phyloP scores from a whole-genome alignment of 768 basidiomycete species.

The Trametopsis cervina region DNA sequence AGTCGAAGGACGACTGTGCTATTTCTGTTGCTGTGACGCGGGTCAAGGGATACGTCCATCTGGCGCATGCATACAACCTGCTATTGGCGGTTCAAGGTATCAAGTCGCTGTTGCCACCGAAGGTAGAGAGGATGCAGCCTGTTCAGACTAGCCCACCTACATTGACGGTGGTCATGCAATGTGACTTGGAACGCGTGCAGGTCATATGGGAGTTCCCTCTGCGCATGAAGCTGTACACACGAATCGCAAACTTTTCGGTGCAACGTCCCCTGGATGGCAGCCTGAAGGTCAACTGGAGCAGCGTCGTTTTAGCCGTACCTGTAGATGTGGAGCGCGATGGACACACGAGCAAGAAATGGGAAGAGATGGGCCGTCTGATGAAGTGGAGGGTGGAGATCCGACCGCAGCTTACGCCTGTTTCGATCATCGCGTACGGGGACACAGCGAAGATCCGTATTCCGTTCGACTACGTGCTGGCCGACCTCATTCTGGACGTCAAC shows the following conservation, averaged over 20 bases:
- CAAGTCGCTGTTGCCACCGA: slow-evolving; percentile 29
- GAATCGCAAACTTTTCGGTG: slow-evolving; percentile 20
- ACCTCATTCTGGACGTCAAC: slow-evolving; percentile 65
- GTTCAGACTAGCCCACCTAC: slow-evolving; percentile 16
- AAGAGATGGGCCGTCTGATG: slow-evolving; percentile 60
- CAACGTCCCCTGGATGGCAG: slow-evolving; percentile 16
- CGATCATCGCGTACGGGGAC: slow-evolving; percentile 49
- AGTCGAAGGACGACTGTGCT: slow-evolving; percentile 35
- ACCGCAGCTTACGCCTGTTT: slow-evolving; percentile 26
- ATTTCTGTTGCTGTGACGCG: slow-evolving; percentile 45
- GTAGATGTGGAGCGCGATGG: slow-evolving; percentile 35
- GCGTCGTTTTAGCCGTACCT: slow-evolving; percentile 50
- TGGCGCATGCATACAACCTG: slow-evolving; percentile 63
- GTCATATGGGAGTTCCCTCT: slow-evolving; percentile 38
- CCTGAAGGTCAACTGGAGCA: slow-evolving; percentile 32
- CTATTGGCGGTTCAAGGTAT: slow-evolving; percentile 57
- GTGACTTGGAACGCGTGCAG: slow-evolving; percentile 40
- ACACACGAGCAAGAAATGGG: slow-evolving; percentile 48
- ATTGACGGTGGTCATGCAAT: slow-evolving; percentile 16
- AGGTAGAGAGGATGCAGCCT: slow-evolving; percentile 14
- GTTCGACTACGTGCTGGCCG: slow-evolving; percentile 65
- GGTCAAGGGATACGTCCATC: slow-evolving; percentile 44
- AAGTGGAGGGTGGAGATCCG: slow-evolving; percentile 38
- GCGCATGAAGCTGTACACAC: slow-evolving; percentile 39
- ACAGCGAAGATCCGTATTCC: slow-evolving; percentile 76